Evolutionary conservation across 2,329 filamentous ascomycete genomes (phyloP), one percentile per base, ranked within the genome.

Genomic region (Stemphylium vesicarium): DNA sequence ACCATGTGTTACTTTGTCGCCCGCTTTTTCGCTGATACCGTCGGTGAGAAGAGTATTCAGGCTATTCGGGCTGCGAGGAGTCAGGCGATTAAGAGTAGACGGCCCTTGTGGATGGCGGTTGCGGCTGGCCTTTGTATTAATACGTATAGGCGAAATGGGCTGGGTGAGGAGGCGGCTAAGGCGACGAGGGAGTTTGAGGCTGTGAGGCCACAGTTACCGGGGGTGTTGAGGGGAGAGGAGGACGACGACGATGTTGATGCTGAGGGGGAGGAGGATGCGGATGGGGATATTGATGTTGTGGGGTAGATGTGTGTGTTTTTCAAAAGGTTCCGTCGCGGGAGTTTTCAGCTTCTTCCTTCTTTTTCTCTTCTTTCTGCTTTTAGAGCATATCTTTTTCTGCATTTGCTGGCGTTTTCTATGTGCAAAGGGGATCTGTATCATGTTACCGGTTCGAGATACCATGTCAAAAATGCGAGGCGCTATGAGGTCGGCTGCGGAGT

Each of bases 1-100:
- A 88, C 89, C 5, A 84, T 97, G 55, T 92, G 88, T 63, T 88
- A 95, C 61, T 96, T 97, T 89, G 89, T 90, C 47, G 87, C 84
- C 68, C 85, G 87, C 46, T 89, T 96, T 68, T 97, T 93, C 74
- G 88, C 88, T 40, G 89, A 89, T 55, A 88, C 93, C 12, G 86
- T 96, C 4, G 92, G 92, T 44, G 77, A 79, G 33, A 80, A 82
- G 61, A 77, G 85, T 2, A 77, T 83, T 39, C 81, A 81, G 54
- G 83, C 82, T 40, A 75, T 64, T 41, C 58, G 53, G 53, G 77
- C 62, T 42, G 74, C 59, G 41, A 48, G 67, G 7, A 60, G 60
- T 3, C 63, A 74, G 15, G 65, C 66, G 7, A 72, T 50, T 7
- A 45, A 67, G 13, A 50, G 62, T 9, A 59, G 61, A 13, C 66